Conservation (phyloP, 257 asterid genomes). For the Solanum virginianum region DNA sequence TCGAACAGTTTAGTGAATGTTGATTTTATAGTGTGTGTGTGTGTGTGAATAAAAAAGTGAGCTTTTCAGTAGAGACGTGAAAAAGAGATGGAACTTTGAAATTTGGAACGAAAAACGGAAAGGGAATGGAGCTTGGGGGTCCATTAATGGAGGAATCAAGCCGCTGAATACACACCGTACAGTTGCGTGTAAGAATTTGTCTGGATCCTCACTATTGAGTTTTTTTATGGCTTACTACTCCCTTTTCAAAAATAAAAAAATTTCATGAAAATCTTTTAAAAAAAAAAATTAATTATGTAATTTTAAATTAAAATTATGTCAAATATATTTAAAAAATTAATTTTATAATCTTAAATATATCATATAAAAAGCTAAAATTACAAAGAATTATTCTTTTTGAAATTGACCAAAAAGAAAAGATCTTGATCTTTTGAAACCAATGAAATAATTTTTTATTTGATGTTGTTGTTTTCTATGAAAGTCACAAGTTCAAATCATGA, state of each 20-base stretch:
- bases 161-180: not conserved
- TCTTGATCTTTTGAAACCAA: no score
- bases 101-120: not conserved
- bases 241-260: no score
- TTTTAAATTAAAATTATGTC: no score
- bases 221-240: not conserved
- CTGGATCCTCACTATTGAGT: not conserved
- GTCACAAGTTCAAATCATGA: not conserved
- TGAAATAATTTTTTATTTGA: no score
- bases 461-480: no score
- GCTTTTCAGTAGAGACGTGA: not conserved
- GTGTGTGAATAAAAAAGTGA: not conserved
- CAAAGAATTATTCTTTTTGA: no score
- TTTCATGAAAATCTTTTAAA: no score
- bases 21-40: no score
- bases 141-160: not conserved
- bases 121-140: not conserved
- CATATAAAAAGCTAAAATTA: no score
- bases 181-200: not conserved
- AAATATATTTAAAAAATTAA: no score
- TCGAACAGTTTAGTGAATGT: not conserved
- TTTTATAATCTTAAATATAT: no score
- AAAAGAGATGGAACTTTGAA: not conserved
- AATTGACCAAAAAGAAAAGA: no score
- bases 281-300: rapidly evolving